A percentile compares a stretch with the other conserved stretches of the same genome.
Evolutionary conservation across 2,329 filamentous ascomycete species (phyloP).

Genomic region (Phyllosticta citribraziliensis): DNA sequence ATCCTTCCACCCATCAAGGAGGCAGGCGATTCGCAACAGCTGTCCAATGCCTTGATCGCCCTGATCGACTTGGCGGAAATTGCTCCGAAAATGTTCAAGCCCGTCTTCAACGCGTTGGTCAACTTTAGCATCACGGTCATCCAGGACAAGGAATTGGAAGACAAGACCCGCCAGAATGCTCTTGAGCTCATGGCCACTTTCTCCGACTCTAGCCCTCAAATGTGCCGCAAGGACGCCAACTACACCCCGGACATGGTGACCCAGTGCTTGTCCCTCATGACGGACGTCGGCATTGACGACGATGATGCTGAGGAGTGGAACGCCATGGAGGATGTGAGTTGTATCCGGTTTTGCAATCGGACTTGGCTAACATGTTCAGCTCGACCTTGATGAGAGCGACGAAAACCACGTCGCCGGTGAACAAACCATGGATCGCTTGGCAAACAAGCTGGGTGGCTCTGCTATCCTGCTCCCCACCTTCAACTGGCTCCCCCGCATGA

Average conservation of each 20-base stretch:
- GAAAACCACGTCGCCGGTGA: constrained; percentile 96
- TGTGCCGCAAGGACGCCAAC: constrained; percentile 88
- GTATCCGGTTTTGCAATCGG: background rate
- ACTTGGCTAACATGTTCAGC: constrained; percentile 37
- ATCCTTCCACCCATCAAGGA: constrained; percentile 92
- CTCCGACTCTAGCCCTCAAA: constrained; percentile 83
- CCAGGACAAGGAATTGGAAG: constrained; percentile 87
- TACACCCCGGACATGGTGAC: constrained; percentile 97
- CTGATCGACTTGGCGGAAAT: constrained; percentile 90
- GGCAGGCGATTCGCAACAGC: constrained; percentile 76
- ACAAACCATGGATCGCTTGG: constrained; percentile 94
- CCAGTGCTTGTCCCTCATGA: constrained; percentile 96
- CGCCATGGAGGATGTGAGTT: constrained; percentile 71
- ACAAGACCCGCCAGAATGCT: constrained; percentile 85
- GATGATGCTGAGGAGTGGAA: constrained; percentile 95
- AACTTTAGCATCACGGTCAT: constrained; percentile 89
- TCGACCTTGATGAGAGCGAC: constrained; percentile 92
- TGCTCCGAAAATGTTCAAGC: constrained; percentile 96
- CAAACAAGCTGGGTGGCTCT: constrained; percentile 93
- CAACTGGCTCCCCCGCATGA: constrained; percentile 95
- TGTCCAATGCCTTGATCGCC: constrained; percentile 80
- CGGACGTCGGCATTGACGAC: constrained; percentile 86
- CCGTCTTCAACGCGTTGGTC: constrained; percentile 84
- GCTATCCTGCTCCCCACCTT: constrained; percentile 90
- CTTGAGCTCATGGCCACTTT: constrained; percentile 97